A percentile compares a stretch with the other conserved stretches of the same genome.
Evolutionary conservation across 177 flowering plant genomes (phyloP).

Genomic region (Telopea speciosissima): DNA sequence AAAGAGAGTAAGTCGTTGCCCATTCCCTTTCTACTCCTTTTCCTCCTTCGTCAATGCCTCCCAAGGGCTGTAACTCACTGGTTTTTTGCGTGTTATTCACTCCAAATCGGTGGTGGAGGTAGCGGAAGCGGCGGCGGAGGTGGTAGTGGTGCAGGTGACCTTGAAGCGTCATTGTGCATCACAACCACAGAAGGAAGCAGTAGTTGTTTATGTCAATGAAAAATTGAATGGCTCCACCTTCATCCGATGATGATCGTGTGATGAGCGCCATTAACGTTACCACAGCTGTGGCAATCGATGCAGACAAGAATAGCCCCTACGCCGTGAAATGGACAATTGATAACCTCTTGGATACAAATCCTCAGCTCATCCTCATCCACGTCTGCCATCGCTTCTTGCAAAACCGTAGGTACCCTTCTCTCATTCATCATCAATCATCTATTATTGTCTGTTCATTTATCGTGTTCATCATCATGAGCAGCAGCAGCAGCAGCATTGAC

Average conservation of each 20-base stretch:
- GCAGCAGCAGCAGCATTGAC: no score
- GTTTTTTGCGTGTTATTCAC: background rate
- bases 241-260: background rate
- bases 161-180: background rate
- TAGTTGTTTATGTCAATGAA: no score
- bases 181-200: background rate
- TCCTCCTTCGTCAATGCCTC: background rate
- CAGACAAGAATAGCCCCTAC: constrained; percentile 35
- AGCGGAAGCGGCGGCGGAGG: background rate
- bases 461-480: no score
- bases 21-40: background rate
- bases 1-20: no score
- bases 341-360: constrained; percentile 15
- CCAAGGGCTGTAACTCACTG: no score
- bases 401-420: constrained; percentile 35
- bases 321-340: constrained; percentile 49
- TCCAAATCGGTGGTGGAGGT: background rate
- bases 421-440: background rate
- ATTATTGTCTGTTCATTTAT: no score
- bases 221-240: background rate
- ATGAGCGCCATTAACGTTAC: background rate
- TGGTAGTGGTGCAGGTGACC: background rate
- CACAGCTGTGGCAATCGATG: constrained; percentile 52
- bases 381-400: constrained; percentile 31
- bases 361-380: constrained; percentile 42